Evolutionary conservation across 2,329 filamentous ascomycete genomes (phyloP).

Genomic region (Trichoderma sp.): DNA sequence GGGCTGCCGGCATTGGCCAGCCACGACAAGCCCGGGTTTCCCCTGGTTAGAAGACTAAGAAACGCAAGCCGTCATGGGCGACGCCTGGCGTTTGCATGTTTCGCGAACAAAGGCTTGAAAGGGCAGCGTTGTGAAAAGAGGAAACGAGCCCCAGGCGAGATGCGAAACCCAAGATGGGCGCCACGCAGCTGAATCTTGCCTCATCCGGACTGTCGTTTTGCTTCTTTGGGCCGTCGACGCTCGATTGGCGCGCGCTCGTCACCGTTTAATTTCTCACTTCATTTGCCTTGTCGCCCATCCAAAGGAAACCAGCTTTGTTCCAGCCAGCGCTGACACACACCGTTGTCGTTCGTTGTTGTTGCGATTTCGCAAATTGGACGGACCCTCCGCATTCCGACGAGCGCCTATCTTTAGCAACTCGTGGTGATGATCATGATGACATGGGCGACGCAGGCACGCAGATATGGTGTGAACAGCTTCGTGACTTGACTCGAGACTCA

Average conservation of each 20-base stretch:
- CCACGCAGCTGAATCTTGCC: slow-evolving; percentile 7
- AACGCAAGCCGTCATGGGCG: neutral
- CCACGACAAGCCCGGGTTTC: neutral
- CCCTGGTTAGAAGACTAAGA: neutral
- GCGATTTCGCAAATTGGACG: neutral
- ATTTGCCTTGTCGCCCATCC: neutral
- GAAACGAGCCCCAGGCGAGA: neutral
- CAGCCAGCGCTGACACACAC: neutral
- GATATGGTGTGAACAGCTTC: slow-evolving; percentile 9
- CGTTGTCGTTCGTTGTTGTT: neutral
- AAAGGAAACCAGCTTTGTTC: neutral
- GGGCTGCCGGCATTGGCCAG: slow-evolving; percentile 34
- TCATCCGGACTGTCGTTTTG: neutral
- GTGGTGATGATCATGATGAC: slow-evolving; percentile 16
- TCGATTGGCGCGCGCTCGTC: slow-evolving; percentile 15
- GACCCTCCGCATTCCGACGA: neutral
- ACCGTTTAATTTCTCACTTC: neutral
- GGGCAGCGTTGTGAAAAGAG: neutral
- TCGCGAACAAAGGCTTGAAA: neutral
- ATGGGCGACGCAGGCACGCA: neutral
- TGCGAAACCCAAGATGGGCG: slow-evolving; percentile 8
- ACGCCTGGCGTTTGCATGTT: neutral
- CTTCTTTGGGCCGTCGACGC: slow-evolving; percentile 7
- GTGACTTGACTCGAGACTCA: slow-evolving; percentile 1
- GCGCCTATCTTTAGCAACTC: slow-evolving; percentile 12